These are phyloP conservation scores for Capronia epimyces DNA, from an alignment of 2,329 filamentous ascomycete genomes.

Conservation along the genomic window DNA sequence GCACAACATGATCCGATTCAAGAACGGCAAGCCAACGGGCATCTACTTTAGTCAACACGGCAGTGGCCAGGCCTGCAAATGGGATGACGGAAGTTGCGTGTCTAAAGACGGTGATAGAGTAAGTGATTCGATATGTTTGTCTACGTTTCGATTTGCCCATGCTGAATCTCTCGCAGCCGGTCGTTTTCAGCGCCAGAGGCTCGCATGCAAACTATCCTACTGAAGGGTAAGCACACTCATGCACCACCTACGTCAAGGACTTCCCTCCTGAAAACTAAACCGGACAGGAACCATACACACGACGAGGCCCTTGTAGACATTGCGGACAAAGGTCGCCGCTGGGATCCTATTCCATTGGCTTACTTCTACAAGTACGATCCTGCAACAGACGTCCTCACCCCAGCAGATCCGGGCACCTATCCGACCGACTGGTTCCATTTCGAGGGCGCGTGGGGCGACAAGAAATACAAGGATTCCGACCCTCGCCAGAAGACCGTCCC, in stretches of 20 bases:
- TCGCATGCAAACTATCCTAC: constrained; percentile 73
- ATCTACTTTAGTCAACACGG: constrained; percentile 61
- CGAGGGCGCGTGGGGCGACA: constrained; percentile 84
- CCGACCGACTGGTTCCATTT: constrained; percentile 88
- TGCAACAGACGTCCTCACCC: constrained; percentile 43
- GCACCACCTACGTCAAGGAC: constrained; percentile 61
- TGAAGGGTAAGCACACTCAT: constrained; percentile 84
- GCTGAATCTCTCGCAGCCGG: constrained; percentile 47
- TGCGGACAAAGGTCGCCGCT: constrained; percentile 70
- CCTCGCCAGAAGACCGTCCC: constrained; percentile 66
- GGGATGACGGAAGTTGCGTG: constrained; percentile 35
- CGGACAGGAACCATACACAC: constrained; percentile 59
- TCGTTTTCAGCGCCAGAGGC: constrained; percentile 89
- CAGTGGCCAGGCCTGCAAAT: constrained; percentile 58
- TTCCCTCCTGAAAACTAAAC: constrained; percentile 57
- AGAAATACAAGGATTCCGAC: constrained; percentile 76
- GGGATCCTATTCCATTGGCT: constrained; percentile 76
- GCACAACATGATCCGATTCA: constrained; percentile 85
- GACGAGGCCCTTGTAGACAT: constrained; percentile 58
- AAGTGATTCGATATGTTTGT: background rate
- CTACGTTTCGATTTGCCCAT: background rate
- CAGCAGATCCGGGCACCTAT: constrained; percentile 60
- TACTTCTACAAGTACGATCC: constrained; percentile 77
- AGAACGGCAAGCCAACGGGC: constrained; percentile 67
- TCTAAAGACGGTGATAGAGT: constrained; percentile 6